Conservation (phyloP, 148 eudicot genomes). For the Linanthus parryae region DNA sequence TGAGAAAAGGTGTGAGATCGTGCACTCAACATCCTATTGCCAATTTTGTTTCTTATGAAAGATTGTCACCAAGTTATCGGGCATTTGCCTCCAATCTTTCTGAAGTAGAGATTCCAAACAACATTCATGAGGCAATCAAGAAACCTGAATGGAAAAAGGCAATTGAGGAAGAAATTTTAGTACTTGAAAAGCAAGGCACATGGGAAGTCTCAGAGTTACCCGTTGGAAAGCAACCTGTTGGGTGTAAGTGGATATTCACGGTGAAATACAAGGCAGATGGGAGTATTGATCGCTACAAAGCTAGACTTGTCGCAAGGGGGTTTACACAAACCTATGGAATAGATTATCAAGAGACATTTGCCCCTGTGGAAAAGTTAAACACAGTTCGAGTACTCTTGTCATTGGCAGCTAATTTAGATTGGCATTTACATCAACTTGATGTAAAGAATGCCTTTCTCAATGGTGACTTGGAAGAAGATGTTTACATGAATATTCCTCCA, state of each 20-base stretch:
- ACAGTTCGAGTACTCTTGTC: background rate
- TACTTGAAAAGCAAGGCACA: background rate
- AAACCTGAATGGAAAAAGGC: background rate
- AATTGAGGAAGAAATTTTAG: background rate
- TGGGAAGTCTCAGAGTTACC: background rate
- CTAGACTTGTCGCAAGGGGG: background rate
- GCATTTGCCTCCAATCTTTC: too few species aligned
- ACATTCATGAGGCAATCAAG: background rate
- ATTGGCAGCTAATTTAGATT: background rate
- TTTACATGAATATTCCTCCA: conserved; percentile 2
- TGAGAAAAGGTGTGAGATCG: too few species aligned
- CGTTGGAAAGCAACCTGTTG: background rate
- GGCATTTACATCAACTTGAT: background rate
- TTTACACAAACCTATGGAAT: background rate
- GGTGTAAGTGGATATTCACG: background rate
- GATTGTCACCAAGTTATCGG: too few species aligned
- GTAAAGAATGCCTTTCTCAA: background rate
- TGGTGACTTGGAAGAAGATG: background rate
- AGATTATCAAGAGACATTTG: too few species aligned
- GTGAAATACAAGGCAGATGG: conserved; percentile 1
- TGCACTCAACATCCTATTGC: too few species aligned
- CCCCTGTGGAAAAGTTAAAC: background rate
- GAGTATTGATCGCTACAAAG: background rate
- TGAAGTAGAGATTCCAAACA: conserved; percentile 1
- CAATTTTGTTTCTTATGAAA: too few species aligned